Evolutionary conservation across 805 yeast species (phyloP), one percentile per base, ranked within the genome.

Genomic region (Komagataella pastoris): DNA sequence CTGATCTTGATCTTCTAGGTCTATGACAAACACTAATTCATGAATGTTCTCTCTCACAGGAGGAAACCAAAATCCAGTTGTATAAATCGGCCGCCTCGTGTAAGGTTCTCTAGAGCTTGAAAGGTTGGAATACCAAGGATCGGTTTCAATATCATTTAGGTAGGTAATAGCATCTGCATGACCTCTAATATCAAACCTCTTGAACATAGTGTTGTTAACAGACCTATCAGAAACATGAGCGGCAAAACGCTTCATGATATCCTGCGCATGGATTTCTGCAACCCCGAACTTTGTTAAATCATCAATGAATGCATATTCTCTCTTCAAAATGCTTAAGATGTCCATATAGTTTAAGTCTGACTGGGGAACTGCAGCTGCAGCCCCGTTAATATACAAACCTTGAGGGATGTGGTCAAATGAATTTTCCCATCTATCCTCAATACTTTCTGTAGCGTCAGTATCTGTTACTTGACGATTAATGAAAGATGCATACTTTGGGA

Each of bases 101-200:
- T 84, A 84, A 0, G 67, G 71, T 7, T 68, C 64, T 12, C 76
- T 62, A 46, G 83, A 71, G 21, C 66, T 61, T 1, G 77, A 61
- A 59, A 74, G 75, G 7, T 67, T 62, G 1, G 63, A 58, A 60
- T 86, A 89, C 36, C 68, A 71, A 0, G 62, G 58, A 60, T 88
- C 96, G 0, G 55, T 60, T 56, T 81, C 95, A 5, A 91, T 68
- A 62, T 93, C 85, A 60, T 91, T 93, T 59, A 91, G 72, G 69
- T 80, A 89, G 1, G 84, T 71, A 6, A 89, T 75, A 0, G 71
- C 69, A 2, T 65, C 64, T 3, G 51, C 19, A 21, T 53, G 52
- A 1, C 49, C 51, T 1, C 53, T 30, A 12, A 57, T 49, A 49
- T 65, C 58, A 45, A 61, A 65, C 49, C 69, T 59, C 18, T 53